Evolutionary conservation across 2,329 filamentous ascomycete species (phyloP), one percentile per base, ranked within the genome.

Genomic region (Exophiala sp.): DNA sequence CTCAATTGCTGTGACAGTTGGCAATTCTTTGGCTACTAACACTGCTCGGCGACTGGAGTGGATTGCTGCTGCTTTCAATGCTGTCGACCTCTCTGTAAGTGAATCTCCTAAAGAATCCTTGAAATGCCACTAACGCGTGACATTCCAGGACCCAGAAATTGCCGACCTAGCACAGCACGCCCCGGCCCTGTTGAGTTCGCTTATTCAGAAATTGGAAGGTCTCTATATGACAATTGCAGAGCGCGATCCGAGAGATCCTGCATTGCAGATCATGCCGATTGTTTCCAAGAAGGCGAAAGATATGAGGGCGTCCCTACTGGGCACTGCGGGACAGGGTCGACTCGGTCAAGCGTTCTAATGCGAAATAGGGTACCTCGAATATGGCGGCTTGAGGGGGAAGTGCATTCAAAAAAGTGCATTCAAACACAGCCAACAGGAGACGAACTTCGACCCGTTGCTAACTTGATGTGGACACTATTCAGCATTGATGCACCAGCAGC

Each of bases 1-100:
- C 35, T 82, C 79, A 2, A 78, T 82, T 21, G 78, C 77, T 45
- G 79, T 79, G 18, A 79, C 80, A n/a, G 76, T 83, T 21, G 81
- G 78, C 1, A 73, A 75, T 2, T 72, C 73, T 38, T 67, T 83
- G 49, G 69, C 75, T 23, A 75, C 73, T 8, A 75, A 79, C 53
- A 63, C 77, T 21, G 61, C 66, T 27, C 70, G 78, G 62, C 77
- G 81, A 50, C 70, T 84, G 11, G 65, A 72, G 18, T 84, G 80
- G 80, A 70, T 83, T 21, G 72, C 76, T 43, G 69, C 72, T 43
- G 76, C 80, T 9, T 68, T 83, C 47, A 66, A 68, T 54, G 72
- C 70, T 43, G 73, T 83, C 45, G 71, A 82, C 60, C 68, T 75
- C 11, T 67, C 63, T 54, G 78, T 80, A 73, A 63, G 74, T 47